Percentiles rank a stretch among this genome's conserved stretches.
phyloP scores from a whole-genome alignment of 2,329 filamentous ascomycete species.

The Bipolaris gigantea region DNA sequence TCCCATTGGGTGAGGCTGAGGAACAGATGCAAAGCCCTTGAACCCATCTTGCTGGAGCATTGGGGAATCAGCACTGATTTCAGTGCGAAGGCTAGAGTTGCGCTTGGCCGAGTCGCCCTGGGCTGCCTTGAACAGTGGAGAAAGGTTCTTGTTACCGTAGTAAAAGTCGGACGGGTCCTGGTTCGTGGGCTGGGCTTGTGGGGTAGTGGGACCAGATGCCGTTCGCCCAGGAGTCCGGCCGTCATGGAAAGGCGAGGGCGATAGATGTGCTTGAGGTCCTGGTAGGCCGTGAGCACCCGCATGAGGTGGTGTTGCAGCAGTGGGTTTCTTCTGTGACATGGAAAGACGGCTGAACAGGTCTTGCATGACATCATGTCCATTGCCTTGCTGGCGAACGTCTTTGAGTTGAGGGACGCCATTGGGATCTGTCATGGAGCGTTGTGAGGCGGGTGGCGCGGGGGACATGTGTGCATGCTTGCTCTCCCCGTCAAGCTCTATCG shows the following conservation, averaged over 20 bases:
- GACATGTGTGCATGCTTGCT: constrained; percentile 23
- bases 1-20: constrained; percentile 21
- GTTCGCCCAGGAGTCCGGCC: constrained; percentile 35
- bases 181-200: constrained; percentile 30
- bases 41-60: constrained; percentile 26
- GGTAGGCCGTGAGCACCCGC: constrained; percentile 25
- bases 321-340: constrained; percentile 35
- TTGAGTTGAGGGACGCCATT: constrained; percentile 31
- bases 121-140: constrained; percentile 53
- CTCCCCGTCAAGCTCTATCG: constrained; percentile 64
- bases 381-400: constrained; percentile 44
- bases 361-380: constrained; percentile 49
- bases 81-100: constrained; percentile 50
- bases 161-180: constrained; percentile 37
- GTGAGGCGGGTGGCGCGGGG: constrained; percentile 22
- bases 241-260: constrained; percentile 48
- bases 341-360: constrained; percentile 48
- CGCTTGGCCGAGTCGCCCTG: constrained; percentile 48
- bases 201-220: constrained; percentile 40
- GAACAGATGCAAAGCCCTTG: constrained; percentile 29
- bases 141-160: constrained; percentile 53
- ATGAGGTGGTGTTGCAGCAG: constrained; percentile 28
- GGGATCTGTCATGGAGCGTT: constrained; percentile 40
- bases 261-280: constrained; percentile 31
- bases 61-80: constrained; percentile 44